These are phyloP conservation scores for Aspergillus neoniger DNA, from an alignment of 2,329 filamentous ascomycete genomes.

Conservation along the genomic window DNA sequence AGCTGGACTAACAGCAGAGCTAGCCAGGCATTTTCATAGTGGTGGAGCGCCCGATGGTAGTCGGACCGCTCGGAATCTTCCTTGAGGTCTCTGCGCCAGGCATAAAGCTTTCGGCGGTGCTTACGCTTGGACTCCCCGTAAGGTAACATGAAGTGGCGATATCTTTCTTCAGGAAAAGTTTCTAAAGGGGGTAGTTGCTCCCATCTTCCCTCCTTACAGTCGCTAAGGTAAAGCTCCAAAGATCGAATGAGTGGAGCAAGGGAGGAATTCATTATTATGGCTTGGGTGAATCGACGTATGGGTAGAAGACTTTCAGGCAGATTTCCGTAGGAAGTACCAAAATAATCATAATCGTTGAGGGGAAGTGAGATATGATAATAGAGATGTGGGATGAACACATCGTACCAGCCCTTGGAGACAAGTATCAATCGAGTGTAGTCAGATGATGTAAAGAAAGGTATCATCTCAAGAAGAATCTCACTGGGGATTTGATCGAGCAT, in stretches of 20 bases:
- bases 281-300: neutral
- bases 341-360: too few species aligned
- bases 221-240: neutral
- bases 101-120: neutral
- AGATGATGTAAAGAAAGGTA: too few species aligned
- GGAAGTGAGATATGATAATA: too few species aligned
- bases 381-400: too few species aligned
- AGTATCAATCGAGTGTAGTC: too few species aligned
- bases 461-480: too few species aligned
- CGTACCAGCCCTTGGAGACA: too few species aligned
- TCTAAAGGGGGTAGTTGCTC: neutral
- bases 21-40: neutral
- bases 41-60: neutral
- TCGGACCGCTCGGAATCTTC: too few species aligned
- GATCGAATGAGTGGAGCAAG: neutral
- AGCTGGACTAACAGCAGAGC: neutral
- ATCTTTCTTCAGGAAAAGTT: neutral
- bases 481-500: too few species aligned
- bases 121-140: neutral
- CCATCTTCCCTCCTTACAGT: neutral
- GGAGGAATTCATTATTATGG: too few species aligned
- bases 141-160: neutral
- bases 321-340: neutral
- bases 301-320: neutral
- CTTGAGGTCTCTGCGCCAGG: neutral